Evolutionary conservation across 148 eudicot species (phyloP).

Genomic region (Fagopyrum tataricum): DNA sequence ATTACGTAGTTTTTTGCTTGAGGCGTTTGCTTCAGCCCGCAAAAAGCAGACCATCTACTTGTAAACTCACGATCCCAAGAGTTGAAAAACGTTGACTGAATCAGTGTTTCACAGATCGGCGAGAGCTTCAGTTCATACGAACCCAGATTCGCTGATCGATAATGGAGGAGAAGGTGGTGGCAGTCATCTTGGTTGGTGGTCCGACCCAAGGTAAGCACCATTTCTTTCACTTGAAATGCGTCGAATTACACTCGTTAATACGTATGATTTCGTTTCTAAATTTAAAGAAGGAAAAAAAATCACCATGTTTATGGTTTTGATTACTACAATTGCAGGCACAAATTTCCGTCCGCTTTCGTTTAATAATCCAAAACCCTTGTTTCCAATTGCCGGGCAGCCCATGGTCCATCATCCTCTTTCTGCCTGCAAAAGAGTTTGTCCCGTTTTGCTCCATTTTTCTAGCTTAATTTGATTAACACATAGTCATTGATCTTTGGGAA

Average conservation of each 20-base stretch:
- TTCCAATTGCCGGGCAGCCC: conserved; percentile 92
- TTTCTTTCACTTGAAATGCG: not conserved
- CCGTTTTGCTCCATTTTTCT: not conserved
- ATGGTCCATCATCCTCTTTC: conserved; percentile 94
- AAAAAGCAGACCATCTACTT: not conserved
- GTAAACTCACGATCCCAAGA: not conserved
- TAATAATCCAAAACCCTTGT: conserved; percentile 79
- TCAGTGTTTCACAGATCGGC: conserved; percentile 25
- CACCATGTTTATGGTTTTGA: not conserved
- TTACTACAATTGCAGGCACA: conserved; percentile 40
- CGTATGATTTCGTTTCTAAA: not conserved
- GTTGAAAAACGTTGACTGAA: conserved; percentile 12
- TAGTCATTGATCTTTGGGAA: not conserved
- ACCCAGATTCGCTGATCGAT: conserved; percentile 5
- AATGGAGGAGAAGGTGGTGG: conserved; percentile 73
- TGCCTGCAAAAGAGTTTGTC: conserved; percentile 84
- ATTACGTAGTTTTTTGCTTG: not conserved
- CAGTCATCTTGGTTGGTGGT: conserved; percentile 89
- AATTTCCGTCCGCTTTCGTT: conserved; percentile 91
- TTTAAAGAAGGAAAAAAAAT: not conserved
- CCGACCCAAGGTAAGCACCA: conserved; percentile 67
- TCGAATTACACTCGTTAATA: not conserved
- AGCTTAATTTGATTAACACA: not conserved
- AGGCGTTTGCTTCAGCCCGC: not conserved
- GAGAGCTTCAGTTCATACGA: not conserved